Evolutionary conservation across 2,329 filamentous ascomycete genomes (phyloP).

Genomic region (Venturia carpophila): DNA sequence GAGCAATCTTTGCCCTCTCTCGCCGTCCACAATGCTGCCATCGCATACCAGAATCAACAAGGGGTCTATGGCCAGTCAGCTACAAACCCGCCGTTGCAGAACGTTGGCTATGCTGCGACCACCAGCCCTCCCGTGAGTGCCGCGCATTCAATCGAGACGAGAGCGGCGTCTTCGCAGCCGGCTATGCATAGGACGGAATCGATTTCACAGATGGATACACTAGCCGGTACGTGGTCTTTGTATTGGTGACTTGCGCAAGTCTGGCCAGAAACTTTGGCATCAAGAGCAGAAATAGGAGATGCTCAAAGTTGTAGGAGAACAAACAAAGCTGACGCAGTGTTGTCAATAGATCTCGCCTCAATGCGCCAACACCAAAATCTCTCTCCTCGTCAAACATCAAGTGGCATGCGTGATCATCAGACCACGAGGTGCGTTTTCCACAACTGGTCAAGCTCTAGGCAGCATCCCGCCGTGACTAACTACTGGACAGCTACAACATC

Average conservation of each 20-base stretch:
- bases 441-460: neutral
- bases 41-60: conserved; percentile 22
- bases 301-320: neutral
- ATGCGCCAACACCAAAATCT: conserved; percentile 37
- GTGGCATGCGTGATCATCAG: conserved; percentile 3
- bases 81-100: conserved; percentile 17
- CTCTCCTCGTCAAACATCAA: conserved; percentile 14
- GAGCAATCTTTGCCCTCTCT: conserved; percentile 19
- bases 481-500: conserved; percentile 20
- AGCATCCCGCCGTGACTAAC: conserved; percentile 2
- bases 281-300: neutral
- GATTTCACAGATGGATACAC: conserved; percentile 41
- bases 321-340: neutral
- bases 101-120: conserved; percentile 5
- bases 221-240: conserved; percentile 33
- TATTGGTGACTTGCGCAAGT: neutral
- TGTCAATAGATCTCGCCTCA: conserved; percentile 36
- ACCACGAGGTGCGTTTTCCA: conserved; percentile 12
- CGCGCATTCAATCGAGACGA: conserved; percentile 19
- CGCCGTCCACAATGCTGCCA: conserved; percentile 19
- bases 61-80: conserved; percentile 9
- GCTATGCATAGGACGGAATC: conserved; percentile 34
- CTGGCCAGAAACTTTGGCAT: neutral
- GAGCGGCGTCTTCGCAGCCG: conserved; percentile 23
- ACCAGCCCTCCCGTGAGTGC: conserved; percentile 19